A percentile compares a stretch with the other conserved stretches of the same genome.
Conservation (phyloP, 768 basidiomycete species). For the Rhizopogon vesiculosus region DNA sequence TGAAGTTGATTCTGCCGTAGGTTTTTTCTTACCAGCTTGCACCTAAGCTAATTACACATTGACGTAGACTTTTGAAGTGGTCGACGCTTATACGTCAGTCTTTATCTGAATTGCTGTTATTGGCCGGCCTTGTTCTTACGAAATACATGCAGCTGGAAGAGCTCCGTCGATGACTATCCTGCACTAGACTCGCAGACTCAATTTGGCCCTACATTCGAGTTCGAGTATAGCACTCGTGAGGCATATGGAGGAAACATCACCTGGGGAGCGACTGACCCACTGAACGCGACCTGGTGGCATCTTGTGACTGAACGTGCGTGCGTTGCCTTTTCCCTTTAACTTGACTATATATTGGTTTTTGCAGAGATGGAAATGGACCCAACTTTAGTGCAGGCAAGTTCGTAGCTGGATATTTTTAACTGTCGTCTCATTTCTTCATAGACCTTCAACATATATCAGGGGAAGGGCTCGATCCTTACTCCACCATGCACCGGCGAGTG, state of each 20-base stretch:
- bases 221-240: constrained; percentile 68
- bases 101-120: background rate
- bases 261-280: constrained; percentile 61
- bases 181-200: constrained; percentile 50
- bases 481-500: constrained; percentile 58
- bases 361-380: constrained; percentile 58
- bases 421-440: constrained; percentile 19
- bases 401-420: background rate
- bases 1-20: constrained; percentile 49
- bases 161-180: constrained; percentile 57
- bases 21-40: constrained; percentile 13
- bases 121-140: background rate
- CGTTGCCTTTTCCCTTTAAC: background rate
- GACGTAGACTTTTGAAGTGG: constrained; percentile 67
- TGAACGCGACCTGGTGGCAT: constrained; percentile 86
- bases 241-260: constrained; percentile 53
- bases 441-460: constrained; percentile 68
- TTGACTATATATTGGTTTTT: background rate
- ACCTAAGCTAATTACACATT: background rate
- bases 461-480: constrained; percentile 57
- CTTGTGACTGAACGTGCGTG: constrained; percentile 64
- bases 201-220: constrained; percentile 54
- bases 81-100: constrained; percentile 73
- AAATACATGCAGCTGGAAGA: constrained; percentile 46
- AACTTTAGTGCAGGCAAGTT: constrained; percentile 52